Base-by-base conservation (phyloP, 495 filamentous ascomycete species). In the Daldinia grandis region DNA sequence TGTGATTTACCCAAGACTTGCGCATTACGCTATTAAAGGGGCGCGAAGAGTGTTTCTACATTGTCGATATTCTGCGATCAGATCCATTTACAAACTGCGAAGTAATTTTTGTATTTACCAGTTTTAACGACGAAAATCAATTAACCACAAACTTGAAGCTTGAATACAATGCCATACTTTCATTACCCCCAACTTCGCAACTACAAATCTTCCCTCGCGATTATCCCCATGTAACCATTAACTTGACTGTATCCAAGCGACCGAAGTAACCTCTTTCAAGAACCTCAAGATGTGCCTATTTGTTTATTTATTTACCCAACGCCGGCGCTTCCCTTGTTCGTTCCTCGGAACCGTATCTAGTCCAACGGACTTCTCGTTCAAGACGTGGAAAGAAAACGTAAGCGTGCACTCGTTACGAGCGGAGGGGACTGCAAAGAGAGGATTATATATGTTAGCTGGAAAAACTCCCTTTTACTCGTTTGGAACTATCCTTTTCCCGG, bases 391-490 rank as follows among this genome's bases (percentile, higher is more conserved):
- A 50, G 17, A 37, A 30, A 21, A 21, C 40, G 5, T 27, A 27
- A 19, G 28, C 14, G 37, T 30, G 28, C n/a, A 27, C 7, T 54
- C 3, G 17, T 69, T 31, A 74, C 57, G 42, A 56, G 50, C 74
- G 74, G 10, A 68, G 49, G 31, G 69, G 72, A n/a, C 74, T 76
- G 30, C 14, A 28, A 10, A n/a, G 4, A 12, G 4, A 4, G 19
- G 24, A 21, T 3, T 8, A 1, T 35, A 19, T 21, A 4, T 4
- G 40, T 44, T 21, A 44, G 40, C n/a, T 35, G 33, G n/a, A n/a
- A 35, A 31, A 35, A 35, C 4, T 14, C 31, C 6, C 10, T n/a
- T n/a, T n/a, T 35, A 35, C 10, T 35, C 12, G 10, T 35, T 12
- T 35, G n/a, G n/a, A n/a, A n/a, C n/a, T n/a, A 4, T 14, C 3